A percentile compares a stretch with the other conserved stretches of the same genome.
Conservation (phyloP, 2,329 filamentous ascomycete species). For the Setomelanomma holmii region DNA sequence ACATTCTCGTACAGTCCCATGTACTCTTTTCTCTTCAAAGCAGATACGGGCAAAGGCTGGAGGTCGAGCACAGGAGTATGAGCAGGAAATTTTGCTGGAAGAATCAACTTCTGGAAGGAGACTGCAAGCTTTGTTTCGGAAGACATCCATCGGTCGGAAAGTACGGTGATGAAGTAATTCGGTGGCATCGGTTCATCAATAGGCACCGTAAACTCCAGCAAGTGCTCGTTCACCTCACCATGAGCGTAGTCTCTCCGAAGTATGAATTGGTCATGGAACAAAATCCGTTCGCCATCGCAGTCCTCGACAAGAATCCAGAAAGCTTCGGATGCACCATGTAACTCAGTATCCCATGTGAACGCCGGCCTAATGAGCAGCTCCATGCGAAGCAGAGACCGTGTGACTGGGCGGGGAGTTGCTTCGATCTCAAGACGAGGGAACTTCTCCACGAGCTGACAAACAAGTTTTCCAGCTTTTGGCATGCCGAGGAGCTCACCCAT, state of each 20-base stretch:
- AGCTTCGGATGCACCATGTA: slow-evolving; percentile 87
- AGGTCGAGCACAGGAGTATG: slow-evolving; percentile 92
- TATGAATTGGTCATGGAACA: slow-evolving; percentile 94
- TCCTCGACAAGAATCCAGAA: slow-evolving; percentile 99
- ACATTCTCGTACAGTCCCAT: slow-evolving; percentile 81
- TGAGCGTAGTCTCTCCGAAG: slow-evolving; percentile 87
- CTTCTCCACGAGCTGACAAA: slow-evolving; percentile 86
- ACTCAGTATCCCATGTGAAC: slow-evolving; percentile 90
- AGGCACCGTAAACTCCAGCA: slow-evolving; percentile 94
- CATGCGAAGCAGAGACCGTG: slow-evolving; percentile 87
- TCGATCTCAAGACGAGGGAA: slow-evolving; percentile 93
- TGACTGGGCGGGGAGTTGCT: slow-evolving; percentile 93
- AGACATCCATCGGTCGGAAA: slow-evolving; percentile 98
- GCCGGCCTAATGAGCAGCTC: slow-evolving; percentile 92
- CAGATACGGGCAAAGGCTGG: slow-evolving; percentile 87
- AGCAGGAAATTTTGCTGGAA: slow-evolving; percentile 94
- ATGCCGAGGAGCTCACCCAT: slow-evolving; percentile 95
- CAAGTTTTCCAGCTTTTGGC: slow-evolving; percentile 83
- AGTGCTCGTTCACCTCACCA: slow-evolving; percentile 87
- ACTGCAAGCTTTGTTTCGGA: slow-evolving; percentile 92
- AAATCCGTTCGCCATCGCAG: slow-evolving; percentile 93
- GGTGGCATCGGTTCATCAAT: slow-evolving; percentile 98
- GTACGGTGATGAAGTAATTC: slow-evolving; percentile 95
- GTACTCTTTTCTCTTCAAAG: slow-evolving; percentile 85
- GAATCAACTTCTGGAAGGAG: slow-evolving; percentile 91